phyloP scores from a whole-genome alignment of 192 early-diverging fungal species.

The Podila verticillata region DNA sequence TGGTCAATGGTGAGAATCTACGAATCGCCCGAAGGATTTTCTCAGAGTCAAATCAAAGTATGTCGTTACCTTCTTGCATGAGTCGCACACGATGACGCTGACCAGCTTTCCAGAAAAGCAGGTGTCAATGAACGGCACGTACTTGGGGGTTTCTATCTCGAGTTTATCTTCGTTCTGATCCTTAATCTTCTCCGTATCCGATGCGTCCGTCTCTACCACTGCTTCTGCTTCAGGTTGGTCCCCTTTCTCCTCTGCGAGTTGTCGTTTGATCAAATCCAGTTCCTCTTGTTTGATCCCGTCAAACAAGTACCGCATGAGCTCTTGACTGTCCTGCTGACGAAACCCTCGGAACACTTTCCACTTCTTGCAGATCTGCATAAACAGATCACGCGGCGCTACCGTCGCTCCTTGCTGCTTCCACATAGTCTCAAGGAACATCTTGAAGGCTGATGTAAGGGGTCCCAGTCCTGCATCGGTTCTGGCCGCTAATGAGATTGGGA shows the following conservation, averaged over 20 bases:
- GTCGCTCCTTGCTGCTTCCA: constrained; percentile 35
- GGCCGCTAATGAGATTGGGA: constrained; percentile 31
- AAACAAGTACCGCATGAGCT: constrained; percentile 70
- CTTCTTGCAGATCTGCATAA: constrained; percentile 54
- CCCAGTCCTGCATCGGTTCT: constrained; percentile 20
- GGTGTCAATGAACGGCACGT: constrained; percentile 66
- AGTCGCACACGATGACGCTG: constrained; percentile 76
- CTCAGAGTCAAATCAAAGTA: not conserved
- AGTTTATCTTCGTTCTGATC: not conserved
- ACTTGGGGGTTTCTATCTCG: constrained; percentile 2
- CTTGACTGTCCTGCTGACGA: constrained; percentile 77
- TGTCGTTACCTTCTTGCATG: constrained; percentile 60
- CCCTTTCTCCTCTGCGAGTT: constrained; percentile 20
- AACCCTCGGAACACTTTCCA: constrained; percentile 66
- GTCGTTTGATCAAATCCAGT: constrained; percentile 39
- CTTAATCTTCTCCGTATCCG: not conserved
- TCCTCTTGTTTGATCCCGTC: constrained; percentile 71
- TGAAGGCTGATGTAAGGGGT: constrained; percentile 26
- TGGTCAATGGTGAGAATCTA: not conserved
- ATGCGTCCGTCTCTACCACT: not conserved
- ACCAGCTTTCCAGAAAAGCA: constrained; percentile 75
- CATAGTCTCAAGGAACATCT: constrained; percentile 28
- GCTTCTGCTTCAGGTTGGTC: not conserved
- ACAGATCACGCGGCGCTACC: constrained; percentile 63
- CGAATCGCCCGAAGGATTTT: not conserved